Evolutionary conservation across 1,284 basidiomycete genomes (phyloP).

Genomic region (Grifola frondosa): DNA sequence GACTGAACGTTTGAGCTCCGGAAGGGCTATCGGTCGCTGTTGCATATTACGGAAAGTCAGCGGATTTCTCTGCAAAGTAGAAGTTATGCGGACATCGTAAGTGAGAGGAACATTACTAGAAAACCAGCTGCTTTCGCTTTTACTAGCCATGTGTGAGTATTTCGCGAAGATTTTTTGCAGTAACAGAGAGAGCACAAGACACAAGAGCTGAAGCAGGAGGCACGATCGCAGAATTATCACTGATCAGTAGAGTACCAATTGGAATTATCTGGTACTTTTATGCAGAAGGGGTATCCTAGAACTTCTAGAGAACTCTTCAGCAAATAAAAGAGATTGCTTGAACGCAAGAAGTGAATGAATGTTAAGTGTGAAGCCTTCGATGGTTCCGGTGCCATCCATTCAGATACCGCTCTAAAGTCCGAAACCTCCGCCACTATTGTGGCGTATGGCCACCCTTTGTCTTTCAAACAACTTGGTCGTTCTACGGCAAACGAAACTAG

Average conservation of each 20-base stretch:
- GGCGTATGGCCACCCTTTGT: neutral
- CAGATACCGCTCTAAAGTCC: conserved; percentile 5
- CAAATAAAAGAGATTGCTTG: conserved; percentile 12
- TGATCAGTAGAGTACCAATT: no score
- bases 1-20: conserved; percentile 9
- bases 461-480: no score
- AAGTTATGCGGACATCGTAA: conserved; percentile 18
- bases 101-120: conserved; percentile 15
- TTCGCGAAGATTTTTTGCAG: conserved; percentile 6
- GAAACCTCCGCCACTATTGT: no score
- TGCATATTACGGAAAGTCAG: conserved; percentile 18
- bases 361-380: no score
- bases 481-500: no score
- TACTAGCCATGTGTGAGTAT: conserved; percentile 16
- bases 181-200: conserved; percentile 2
- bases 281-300: conserved; percentile 14
- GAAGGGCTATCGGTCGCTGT: conserved; percentile 12
- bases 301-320: conserved; percentile 17
- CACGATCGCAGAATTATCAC: conserved; percentile 12
- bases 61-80: conserved; percentile 8
- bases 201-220: conserved; percentile 1
- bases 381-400: conserved; percentile 14
- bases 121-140: conserved; percentile 11
- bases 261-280: conserved; percentile 17
- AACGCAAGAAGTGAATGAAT: conserved; percentile 13